phyloP scores from a whole-genome alignment of 2,329 filamentous ascomycete genomes.

The Pseudopithomyces maydicus region DNA sequence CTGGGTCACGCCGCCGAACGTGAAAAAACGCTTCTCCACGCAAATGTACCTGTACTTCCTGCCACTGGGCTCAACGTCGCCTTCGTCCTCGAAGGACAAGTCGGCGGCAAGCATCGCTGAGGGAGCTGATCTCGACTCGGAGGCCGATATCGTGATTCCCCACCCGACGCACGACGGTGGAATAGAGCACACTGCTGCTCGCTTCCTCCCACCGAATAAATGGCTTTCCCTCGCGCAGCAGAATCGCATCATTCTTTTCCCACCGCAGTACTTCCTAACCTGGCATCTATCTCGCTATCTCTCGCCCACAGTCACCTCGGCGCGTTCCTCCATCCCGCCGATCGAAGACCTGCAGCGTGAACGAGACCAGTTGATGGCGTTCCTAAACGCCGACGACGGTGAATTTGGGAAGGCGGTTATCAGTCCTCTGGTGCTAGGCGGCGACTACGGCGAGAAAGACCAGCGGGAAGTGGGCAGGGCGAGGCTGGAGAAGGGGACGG shows the following conservation, averaged over 20 bases:
- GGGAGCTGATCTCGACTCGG: conserved; percentile 19
- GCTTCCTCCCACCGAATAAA: conserved; percentile 70
- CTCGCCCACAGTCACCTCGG: conserved; percentile 34
- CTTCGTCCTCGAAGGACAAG: conserved; percentile 23
- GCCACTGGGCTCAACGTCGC: conserved; percentile 56
- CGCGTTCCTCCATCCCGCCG: conserved; percentile 28
- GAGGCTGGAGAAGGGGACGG: conserved; percentile 51
- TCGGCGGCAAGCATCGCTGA: conserved; percentile 34
- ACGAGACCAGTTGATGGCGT: conserved; percentile 41
- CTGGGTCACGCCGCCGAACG: conserved; percentile 82
- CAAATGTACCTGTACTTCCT: conserved; percentile 97
- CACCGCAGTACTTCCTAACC: conserved; percentile 82
- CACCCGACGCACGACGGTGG: conserved; percentile 74
- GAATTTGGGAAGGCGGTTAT: conserved; percentile 53
- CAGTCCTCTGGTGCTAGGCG: conserved; percentile 45
- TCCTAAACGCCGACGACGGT: conserved; percentile 51
- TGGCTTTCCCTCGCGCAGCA: conserved; percentile 70
- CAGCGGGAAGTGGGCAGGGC: conserved; percentile 37
- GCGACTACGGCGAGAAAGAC: conserved; percentile 37
- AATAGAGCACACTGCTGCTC: conserved; percentile 73
- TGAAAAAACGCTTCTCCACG: conserved; percentile 82
- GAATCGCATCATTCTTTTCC: conserved; percentile 81
- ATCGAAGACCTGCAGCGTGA: conserved; percentile 48
- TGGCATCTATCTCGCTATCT: conserved; percentile 63
- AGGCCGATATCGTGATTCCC: conserved; percentile 64